A percentile compares a stretch with the other conserved stretches of the same genome.
Evolutionary conservation across 768 basidiomycete genomes (phyloP).

Genomic region (Mycena venus): DNA sequence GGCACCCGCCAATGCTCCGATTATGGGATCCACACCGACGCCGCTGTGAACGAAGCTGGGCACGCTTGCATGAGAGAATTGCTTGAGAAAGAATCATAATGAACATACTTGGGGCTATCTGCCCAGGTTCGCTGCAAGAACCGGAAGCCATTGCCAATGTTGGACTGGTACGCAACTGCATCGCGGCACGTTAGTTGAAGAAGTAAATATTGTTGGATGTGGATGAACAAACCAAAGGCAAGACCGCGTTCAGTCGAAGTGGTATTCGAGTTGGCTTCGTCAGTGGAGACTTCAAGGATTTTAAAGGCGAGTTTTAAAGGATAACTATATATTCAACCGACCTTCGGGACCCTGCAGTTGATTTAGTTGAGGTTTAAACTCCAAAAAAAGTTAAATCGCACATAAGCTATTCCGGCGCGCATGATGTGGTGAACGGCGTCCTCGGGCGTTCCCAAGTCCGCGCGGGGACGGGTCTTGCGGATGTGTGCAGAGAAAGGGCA

Average conservation of each 20-base stretch:
- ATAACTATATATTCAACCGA: background rate
- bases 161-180: conserved; percentile 53
- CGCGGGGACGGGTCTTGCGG: conserved; percentile 41
- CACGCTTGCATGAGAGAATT: background rate
- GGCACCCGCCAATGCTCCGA: conserved; percentile 2
- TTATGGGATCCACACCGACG: conserved; percentile 15
- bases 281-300: conserved; percentile 51
- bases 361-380: no score
- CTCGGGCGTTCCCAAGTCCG: conserved; percentile 31
- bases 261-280: conserved; percentile 46
- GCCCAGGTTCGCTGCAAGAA: conserved; percentile 34
- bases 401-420: conserved; percentile 52
- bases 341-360: conserved; percentile 43
- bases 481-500: conserved; percentile 20
- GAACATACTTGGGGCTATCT: conserved; percentile 19
- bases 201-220: no score
- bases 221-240: conserved; percentile 48
- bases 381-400: no score
- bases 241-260: conserved; percentile 64
- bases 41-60: conserved; percentile 15
- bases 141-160: conserved; percentile 40
- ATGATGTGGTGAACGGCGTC: conserved; percentile 42
- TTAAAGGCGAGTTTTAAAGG: background rate
- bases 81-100: background rate
- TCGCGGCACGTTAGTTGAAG: background rate